Conservation (phyloP, 2,329 filamentous ascomycete species). For the Phialophora verrucosa region DNA sequence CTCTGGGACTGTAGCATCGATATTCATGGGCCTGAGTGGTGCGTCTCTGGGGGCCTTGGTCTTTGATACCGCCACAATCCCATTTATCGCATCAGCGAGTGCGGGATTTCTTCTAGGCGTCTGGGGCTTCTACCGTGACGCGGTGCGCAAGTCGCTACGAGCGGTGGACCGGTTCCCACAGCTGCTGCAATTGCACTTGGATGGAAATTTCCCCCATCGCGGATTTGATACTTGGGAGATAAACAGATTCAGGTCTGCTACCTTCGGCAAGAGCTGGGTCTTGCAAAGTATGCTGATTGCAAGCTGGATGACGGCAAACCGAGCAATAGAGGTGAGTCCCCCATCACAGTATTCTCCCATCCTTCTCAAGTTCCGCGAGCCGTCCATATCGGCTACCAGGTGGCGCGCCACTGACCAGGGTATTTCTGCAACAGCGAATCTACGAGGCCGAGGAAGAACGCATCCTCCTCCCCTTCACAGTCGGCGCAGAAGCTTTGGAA, state of each 20-base stretch:
- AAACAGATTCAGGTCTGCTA: conserved; percentile 21
- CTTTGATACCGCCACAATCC: conserved; percentile 35
- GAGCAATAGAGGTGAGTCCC: conserved; percentile 33
- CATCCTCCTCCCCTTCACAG: conserved; percentile 26
- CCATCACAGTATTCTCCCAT: neutral
- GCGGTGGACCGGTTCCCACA: conserved; percentile 34
- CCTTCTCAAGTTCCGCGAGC: neutral
- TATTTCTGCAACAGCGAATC: conserved; percentile 19
- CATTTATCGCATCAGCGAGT: conserved; percentile 33
- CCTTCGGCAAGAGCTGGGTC: conserved; percentile 32
- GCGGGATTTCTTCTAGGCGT: conserved; percentile 34
- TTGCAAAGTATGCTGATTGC: conserved; percentile 37
- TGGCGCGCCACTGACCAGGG: neutral
- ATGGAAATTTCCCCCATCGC: conserved; percentile 35
- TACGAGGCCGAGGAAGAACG: conserved; percentile 33
- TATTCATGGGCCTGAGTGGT: conserved; percentile 34
- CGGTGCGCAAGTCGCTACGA: conserved; percentile 32
- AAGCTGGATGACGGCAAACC: conserved; percentile 36
- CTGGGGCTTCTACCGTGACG: conserved; percentile 37
- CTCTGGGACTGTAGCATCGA: conserved; percentile 28
- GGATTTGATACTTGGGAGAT: conserved; percentile 34
- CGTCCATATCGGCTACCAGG: neutral
- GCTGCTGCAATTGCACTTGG: conserved; percentile 36
- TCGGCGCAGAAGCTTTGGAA: neutral
- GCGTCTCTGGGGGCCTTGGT: conserved; percentile 31